A percentile compares a stretch with the other conserved stretches of the same genome.
These are phyloP conservation scores for Blastobotrys indianensis DNA, from an alignment of 1,139 yeast genomes.

Conservation along the genomic window DNA sequence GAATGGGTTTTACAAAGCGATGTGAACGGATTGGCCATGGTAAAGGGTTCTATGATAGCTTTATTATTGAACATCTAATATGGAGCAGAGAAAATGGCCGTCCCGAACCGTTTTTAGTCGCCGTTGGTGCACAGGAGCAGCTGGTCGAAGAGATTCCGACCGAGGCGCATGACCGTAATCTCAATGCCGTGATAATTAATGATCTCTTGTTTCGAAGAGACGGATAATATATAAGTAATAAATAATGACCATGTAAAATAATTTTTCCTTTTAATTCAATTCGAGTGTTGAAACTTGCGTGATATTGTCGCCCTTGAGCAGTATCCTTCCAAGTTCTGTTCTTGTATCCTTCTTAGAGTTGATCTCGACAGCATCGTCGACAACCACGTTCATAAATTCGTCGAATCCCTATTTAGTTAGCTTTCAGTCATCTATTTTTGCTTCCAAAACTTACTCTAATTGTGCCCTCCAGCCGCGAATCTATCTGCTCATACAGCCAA, in stretches of 20 bases:
- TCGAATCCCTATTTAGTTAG: constrained; percentile 63
- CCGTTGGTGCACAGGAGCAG: constrained; percentile 68
- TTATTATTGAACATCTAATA: constrained; percentile 46
- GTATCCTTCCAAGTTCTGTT: constrained; percentile 44
- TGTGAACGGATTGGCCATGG: constrained; percentile 83
- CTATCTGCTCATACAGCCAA: constrained; percentile 86
- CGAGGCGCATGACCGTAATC: constrained; percentile 63
- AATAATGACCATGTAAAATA: neutral
- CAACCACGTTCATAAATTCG: constrained; percentile 94
- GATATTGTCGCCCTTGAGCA: constrained; percentile 91
- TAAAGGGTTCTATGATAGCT: constrained; percentile 87
- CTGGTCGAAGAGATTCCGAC: constrained; percentile 53
- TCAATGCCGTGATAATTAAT: constrained; percentile 55
- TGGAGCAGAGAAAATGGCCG: constrained; percentile 17
- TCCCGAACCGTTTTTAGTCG: constrained; percentile 40
- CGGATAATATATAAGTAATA: constrained; percentile 3
- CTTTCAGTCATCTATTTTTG: neutral
- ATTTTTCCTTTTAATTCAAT: neutral
- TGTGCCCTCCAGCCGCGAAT: constrained; percentile 71
- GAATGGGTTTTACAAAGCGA: constrained; percentile 61
- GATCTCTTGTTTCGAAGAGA: constrained; percentile 10
- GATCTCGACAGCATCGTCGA: constrained; percentile 81
- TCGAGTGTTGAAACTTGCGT: constrained; percentile 54
- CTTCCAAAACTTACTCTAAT: constrained; percentile 38
- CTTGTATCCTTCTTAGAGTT: constrained; percentile 40